Evolutionary conservation across 225 moss, liverwort and hornwort genomes (phyloP), one percentile per base, ranked within the genome.

Genomic region (Antitrichia curtipendula): DNA sequence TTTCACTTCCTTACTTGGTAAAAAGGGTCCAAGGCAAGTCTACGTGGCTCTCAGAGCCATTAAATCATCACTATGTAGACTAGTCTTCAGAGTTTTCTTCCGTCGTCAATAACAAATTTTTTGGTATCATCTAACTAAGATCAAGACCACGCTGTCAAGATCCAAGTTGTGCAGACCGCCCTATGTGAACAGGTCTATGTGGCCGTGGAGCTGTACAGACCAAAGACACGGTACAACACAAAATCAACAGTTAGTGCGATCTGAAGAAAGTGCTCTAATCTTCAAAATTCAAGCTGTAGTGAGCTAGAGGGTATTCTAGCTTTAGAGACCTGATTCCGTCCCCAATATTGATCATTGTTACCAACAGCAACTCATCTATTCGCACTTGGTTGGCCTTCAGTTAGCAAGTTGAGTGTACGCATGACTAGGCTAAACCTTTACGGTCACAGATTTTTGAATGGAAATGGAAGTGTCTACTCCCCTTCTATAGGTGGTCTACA

Each of bases 121-220:
- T 43, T 84, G 54, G 47, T 83, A 23, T 66, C 40, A 78, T 27
- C 75, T 66, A 68, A 75, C 75, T 75, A 81, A 43, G 23, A 80
- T 31, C 81, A 85, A 50, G 56, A 50, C 50, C 52, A 59, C 74
- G 64, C 18, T 59, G 53, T 85, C 56, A 90, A 73, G 86, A 60
- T 83, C 82, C 83, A 84, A 82, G 83, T 84, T 89, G 74, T 63
- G 72, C 21, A 88, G 87, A 74, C 78, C 43, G 87, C 66, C 84
- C 89, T 77, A 83, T 58, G 45, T 88, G 89, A 82, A 94, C 86
- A 66, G 93, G 89, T 86, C 94, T 91, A 65, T 93, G 92, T 89
- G 94, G 94, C 82, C 90, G 88, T 80, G 94, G 94, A 93, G 94
- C 94, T 94, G 94, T 82, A 68, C 63, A 90, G 40, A n/a, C 25